Evolutionary conservation across 2,329 filamentous ascomycete species (phyloP).

Genomic region (Exophiala bonariae): DNA sequence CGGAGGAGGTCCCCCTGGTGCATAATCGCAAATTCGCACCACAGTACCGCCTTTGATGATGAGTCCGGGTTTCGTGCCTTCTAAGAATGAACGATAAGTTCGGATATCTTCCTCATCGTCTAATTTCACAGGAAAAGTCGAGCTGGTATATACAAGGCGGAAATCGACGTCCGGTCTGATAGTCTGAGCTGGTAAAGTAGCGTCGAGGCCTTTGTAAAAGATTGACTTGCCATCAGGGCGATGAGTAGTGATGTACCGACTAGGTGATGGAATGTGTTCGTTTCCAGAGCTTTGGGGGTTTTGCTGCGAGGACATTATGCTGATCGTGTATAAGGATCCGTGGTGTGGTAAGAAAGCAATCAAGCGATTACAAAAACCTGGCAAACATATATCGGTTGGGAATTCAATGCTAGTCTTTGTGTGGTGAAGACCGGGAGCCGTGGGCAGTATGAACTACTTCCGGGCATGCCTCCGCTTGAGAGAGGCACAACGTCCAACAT

Average conservation of each 20-base stretch:
- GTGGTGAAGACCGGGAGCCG: no score
- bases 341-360: no score
- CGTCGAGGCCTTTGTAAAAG: conserved; percentile 1
- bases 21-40: conserved; percentile 43
- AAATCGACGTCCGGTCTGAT: conserved; percentile 7
- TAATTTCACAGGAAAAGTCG: conserved; percentile 4
- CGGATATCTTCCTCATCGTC: conserved; percentile 7
- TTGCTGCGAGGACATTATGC: no score
- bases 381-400: no score
- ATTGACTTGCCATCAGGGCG: conserved; percentile 4
- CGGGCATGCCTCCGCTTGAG: no score
- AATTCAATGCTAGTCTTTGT: no score
- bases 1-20: conserved; percentile 49
- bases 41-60: conserved; percentile 14
- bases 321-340: no score
- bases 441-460: no score
- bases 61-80: conserved; percentile 11
- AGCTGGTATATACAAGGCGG: conserved; percentile 11
- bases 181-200: conserved; percentile 3
- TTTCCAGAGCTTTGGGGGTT: no score
- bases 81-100: conserved; percentile 8
- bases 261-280: conserved; percentile 3
- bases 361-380: no score
- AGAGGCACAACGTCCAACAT: no score
- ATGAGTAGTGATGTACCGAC: conserved; percentile 12